A percentile compares a stretch with the other conserved stretches of the same genome.
Conservation (phyloP, 2,329 filamentous ascomycete genomes). For the Botrytis elliptica region DNA sequence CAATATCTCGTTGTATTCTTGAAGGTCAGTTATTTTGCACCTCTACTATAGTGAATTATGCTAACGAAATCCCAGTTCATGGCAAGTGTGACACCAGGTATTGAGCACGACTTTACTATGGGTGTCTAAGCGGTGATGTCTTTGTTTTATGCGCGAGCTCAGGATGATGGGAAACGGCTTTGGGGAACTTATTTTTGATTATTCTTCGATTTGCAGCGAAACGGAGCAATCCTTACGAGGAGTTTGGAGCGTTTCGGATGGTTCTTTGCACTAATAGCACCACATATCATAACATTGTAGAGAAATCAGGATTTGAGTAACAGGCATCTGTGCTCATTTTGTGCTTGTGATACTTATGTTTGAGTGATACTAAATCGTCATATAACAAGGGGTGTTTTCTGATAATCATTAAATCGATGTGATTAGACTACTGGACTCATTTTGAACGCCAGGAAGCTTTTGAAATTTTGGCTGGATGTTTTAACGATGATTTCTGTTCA, state of each 20-base stretch:
- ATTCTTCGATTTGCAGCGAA: constrained; percentile 2
- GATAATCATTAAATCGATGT: neutral
- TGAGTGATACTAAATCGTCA: neutral
- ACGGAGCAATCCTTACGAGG: constrained; percentile 12
- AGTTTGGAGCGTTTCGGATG: constrained; percentile 4
- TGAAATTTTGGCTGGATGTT: neutral
- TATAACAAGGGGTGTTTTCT: neutral
- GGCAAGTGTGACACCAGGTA: constrained; percentile 89
- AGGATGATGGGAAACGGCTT: neutral
- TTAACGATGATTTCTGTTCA: neutral
- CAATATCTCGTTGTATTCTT: constrained; percentile 86
- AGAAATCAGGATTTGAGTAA: neutral
- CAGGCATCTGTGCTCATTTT: neutral
- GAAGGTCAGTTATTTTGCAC: constrained; percentile 54
- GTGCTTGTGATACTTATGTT: neutral
- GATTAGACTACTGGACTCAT: neutral
- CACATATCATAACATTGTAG: neutral
- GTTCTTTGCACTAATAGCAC: constrained; percentile 9
- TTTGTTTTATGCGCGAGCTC: neutral
- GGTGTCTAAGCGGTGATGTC: constrained; percentile 59
- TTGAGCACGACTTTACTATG: constrained; percentile 98
- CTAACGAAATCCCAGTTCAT: constrained; percentile 60
- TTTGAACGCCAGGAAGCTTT: no score
- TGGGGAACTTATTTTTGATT: neutral
- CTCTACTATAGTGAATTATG: neutral